Evolutionary conservation across 352 stramenopile species (phyloP).

Genomic region (Pilasporangium apinafurcum): DNA sequence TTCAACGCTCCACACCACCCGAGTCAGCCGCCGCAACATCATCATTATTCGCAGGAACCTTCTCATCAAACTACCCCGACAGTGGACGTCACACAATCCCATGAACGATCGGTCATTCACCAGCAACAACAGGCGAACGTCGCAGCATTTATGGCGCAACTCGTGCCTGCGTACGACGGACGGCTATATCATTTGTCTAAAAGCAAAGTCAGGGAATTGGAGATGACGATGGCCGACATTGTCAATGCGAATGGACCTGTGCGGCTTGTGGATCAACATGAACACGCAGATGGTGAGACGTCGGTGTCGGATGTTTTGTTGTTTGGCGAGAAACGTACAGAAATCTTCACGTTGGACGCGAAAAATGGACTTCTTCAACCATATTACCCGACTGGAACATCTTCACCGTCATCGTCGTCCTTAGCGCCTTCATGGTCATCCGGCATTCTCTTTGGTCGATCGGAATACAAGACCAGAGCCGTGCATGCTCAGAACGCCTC

Average conservation of each 20-base stretch:
- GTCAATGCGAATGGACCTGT: conserved; percentile 68
- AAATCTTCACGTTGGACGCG: conserved; percentile 67
- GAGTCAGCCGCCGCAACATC: conserved; percentile 2
- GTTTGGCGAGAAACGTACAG: conserved; percentile 69
- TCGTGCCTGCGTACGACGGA: conserved; percentile 74
- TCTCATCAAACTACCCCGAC: conserved; percentile 2
- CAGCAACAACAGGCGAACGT: conserved; percentile 10
- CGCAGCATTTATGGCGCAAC: conserved; percentile 35
- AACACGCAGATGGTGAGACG: conserved; percentile 10
- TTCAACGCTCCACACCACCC: conserved; percentile 2
- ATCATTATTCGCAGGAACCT: neutral
- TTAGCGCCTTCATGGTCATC: too few relatives aligned
- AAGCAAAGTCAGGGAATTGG: conserved; percentile 53
- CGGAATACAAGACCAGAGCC: conserved; percentile 63
- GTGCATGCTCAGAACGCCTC: conserved; percentile 57
- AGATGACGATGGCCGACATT: conserved; percentile 74
- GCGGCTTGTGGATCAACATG: conserved; percentile 34
- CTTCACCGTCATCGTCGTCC: conserved; percentile 8
- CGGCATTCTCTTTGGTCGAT: conserved; percentile 72
- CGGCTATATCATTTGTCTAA: conserved; percentile 71
- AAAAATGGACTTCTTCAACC: conserved; percentile 51
- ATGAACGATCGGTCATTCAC: conserved; percentile 21
- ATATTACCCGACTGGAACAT: conserved; percentile 19
- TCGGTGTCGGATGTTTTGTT: conserved; percentile 62
- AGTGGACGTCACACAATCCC: conserved; percentile 10